Evolutionary conservation across 2,329 filamentous ascomycete genomes (phyloP).

Genomic region (Fusarium brachygibbosum): DNA sequence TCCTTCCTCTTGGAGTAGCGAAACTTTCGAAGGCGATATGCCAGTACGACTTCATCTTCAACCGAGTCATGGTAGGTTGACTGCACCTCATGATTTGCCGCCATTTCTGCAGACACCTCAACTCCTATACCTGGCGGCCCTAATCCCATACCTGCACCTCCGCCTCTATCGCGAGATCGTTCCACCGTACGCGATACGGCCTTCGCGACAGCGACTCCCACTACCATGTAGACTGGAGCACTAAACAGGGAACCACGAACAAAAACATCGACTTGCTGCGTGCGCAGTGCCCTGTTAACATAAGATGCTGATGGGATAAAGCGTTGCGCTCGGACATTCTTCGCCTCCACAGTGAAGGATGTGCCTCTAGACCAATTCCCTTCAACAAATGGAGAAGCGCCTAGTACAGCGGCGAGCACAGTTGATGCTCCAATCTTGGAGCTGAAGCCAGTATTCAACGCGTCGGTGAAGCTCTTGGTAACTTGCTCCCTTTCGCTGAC

Average conservation of each 20-base stretch:
- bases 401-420: slow-evolving; percentile 30
- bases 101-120: slow-evolving; percentile 29
- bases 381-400: slow-evolving; percentile 20
- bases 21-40: slow-evolving; percentile 30
- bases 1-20: slow-evolving; percentile 28
- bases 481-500: slow-evolving; percentile 30
- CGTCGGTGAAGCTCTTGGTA: slow-evolving; percentile 29
- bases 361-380: slow-evolving; percentile 10
- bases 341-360: not conserved
- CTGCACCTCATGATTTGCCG: slow-evolving; percentile 11
- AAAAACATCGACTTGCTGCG: not conserved
- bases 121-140: slow-evolving; percentile 30
- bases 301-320: slow-evolving; percentile 3
- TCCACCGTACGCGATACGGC: slow-evolving; percentile 6
- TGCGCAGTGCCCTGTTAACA: not conserved
- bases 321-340: not conserved
- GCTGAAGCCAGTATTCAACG: slow-evolving; percentile 15
- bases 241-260: slow-evolving; percentile 25
- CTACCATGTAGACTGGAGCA: slow-evolving; percentile 32
- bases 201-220: slow-evolving; percentile 29
- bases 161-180: slow-evolving; percentile 12
- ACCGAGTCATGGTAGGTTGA: slow-evolving; percentile 18
- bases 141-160: slow-evolving; percentile 22
- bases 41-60: slow-evolving; percentile 26
- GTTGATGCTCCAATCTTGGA: slow-evolving; percentile 28